Base-by-base conservation (phyloP, 306 rosid species). In the Quercus suber region DNA sequence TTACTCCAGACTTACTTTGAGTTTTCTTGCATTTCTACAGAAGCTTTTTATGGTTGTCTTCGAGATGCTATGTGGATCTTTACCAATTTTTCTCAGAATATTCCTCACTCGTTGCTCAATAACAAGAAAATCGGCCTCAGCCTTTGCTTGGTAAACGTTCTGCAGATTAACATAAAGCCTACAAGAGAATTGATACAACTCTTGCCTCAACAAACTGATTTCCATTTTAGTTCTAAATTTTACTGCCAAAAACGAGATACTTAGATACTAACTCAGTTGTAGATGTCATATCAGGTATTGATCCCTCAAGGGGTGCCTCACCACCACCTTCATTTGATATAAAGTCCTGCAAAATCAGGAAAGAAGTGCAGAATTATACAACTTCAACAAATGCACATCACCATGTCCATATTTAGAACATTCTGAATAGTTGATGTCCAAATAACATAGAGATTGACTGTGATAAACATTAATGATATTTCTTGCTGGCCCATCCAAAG, bases 261-360 rank as follows among this genome's bases (percentile, higher is more conserved):
- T 45, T 30, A 55, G 59, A 63, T 68, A 84, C 94, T 89, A 59
- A 95, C 98, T 95, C 99, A 1, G 99, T 95, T 79, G 99, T 88
- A 78, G 99, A 90, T 82, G 99, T 95, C 99, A 95, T 95, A 78
- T 95, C 99, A n/a, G 98, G 96, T 85, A 95, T 95, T 73, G 99
- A 93, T 84, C 99, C 99, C 80, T 95, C 99, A 18, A 95, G 92
- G 37, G 99, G 99, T 51, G 86, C 90, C 86, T 90, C 98, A 4
- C 98, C 98, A 71, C 87, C 93, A 68, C 99, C 96, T 88, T 95
- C 97, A 86, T 89, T 91, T 82, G 83, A 73, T 81, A 95, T 84
- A 82, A 95, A 95, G 81, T 95, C 97, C 99, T 93, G 89, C 74
- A 82, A 82, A 55, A 77, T 11, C 43, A 79, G 64, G 56, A 76